phyloP scores from a whole-genome alignment of 768 basidiomycete genomes.

The Pisolithus tinctorius region DNA sequence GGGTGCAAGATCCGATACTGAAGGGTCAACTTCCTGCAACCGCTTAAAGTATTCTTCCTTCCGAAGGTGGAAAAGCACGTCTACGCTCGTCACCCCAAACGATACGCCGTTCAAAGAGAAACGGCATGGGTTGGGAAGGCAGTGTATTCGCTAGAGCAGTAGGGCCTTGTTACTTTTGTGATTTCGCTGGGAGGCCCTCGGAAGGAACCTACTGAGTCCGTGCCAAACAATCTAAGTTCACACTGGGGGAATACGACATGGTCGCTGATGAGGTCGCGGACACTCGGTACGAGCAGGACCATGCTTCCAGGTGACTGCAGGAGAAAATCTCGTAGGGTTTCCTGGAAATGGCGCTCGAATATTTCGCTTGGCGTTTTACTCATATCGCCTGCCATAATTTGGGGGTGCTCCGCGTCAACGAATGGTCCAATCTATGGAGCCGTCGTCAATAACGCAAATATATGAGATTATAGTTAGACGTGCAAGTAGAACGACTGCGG shows the following conservation, averaged over 20 bases:
- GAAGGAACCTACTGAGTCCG: constrained; percentile 44
- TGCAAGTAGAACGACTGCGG: constrained; percentile 76
- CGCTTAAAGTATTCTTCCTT: constrained; percentile 75
- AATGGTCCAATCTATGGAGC: constrained; percentile 80
- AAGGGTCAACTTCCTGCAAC: constrained; percentile 54
- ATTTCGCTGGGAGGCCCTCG: neutral
- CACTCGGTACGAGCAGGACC: constrained; percentile 75
- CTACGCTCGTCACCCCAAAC: constrained; percentile 78
- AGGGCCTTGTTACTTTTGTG: neutral
- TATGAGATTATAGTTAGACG: constrained; percentile 8
- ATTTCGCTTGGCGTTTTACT: constrained; percentile 57
- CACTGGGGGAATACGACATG: constrained; percentile 86
- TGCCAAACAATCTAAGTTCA: constrained; percentile 40
- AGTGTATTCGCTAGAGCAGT: constrained; percentile 53
- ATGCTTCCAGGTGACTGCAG: constrained; percentile 58
- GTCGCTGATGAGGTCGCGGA: constrained; percentile 71
- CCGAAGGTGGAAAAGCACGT: constrained; percentile 82
- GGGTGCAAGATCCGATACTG: constrained; percentile 36
- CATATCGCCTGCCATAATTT: constrained; percentile 68
- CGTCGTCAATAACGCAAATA: constrained; percentile 1
- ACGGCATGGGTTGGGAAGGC: constrained; percentile 81
- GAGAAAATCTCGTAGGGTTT: constrained; percentile 51
- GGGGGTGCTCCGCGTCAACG: constrained; percentile 69
- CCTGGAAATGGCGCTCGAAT: constrained; percentile 60
- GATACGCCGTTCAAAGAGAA: constrained; percentile 82